phyloP scores from a whole-genome alignment of 805 yeast species.

The Cyberlindnera samutprakarnensis region DNA sequence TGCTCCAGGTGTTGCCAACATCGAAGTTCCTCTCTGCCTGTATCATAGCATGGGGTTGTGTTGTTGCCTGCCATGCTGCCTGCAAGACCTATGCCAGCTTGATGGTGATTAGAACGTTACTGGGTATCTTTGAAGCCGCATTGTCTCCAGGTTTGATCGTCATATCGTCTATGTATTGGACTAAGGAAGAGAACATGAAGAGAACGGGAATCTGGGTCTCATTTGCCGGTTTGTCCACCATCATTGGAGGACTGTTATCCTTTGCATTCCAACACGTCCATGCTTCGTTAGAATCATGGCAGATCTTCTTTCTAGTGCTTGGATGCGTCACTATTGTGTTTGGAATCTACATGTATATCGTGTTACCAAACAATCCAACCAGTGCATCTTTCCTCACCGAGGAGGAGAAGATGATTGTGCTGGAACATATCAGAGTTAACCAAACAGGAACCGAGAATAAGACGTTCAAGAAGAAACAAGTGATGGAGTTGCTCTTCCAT shows the following conservation, averaged over 20 bases:
- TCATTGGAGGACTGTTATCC: slow-evolving; percentile 38
- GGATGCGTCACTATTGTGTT: slow-evolving; percentile 45
- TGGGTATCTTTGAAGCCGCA: slow-evolving; percentile 49
- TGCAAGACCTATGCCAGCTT: slow-evolving; percentile 44
- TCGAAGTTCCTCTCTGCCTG: slow-evolving; percentile 42
- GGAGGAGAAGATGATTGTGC: slow-evolving; percentile 32
- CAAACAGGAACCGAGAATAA: slow-evolving; percentile 43
- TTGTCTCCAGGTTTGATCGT: slow-evolving; percentile 50
- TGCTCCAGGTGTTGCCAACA: slow-evolving; percentile 45
- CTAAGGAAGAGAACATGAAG: slow-evolving; percentile 41
- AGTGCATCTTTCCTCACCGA: slow-evolving; percentile 28
- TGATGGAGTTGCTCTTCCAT: slow-evolving; percentile 33
- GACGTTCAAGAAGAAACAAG: slow-evolving; percentile 32
- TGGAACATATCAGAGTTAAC: slow-evolving; percentile 35
- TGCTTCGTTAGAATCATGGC: slow-evolving; percentile 45
- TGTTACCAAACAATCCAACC: slow-evolving; percentile 45
- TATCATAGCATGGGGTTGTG: slow-evolving; percentile 47
- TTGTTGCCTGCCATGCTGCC: slow-evolving; percentile 44
- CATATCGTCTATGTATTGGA: slow-evolving; percentile 57
- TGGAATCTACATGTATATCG: slow-evolving; percentile 36
- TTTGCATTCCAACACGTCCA: slow-evolving; percentile 49
- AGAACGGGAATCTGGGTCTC: slow-evolving; percentile 51
- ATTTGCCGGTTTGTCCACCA: slow-evolving; percentile 46
- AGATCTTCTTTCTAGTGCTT: slow-evolving; percentile 48
- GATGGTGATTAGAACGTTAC: slow-evolving; percentile 45